A percentile compares a stretch with the other conserved stretches of the same genome.
Conservation (phyloP, 1,284 basidiomycete species). For the Puccinia brachypodii region DNA sequence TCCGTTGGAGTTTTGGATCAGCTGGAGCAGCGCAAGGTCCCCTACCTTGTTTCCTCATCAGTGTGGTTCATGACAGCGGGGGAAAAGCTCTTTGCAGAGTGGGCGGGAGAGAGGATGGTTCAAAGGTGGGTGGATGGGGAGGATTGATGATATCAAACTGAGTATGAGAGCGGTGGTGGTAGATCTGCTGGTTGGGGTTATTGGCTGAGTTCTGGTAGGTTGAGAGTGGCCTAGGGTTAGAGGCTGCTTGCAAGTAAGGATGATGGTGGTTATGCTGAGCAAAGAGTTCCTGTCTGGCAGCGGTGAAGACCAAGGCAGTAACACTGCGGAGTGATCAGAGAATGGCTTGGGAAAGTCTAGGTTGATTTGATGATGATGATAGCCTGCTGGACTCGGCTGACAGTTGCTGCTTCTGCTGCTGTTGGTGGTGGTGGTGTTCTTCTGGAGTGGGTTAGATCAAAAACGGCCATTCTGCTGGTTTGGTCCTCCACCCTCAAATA, state of each 20-base stretch:
- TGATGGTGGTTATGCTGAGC: background rate
- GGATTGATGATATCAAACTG: conserved; percentile 15
- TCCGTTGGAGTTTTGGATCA: background rate
- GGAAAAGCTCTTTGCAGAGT: background rate
- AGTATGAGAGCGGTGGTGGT: conserved; percentile 18
- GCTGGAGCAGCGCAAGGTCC: conserved; percentile 2
- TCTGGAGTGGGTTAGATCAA: background rate
- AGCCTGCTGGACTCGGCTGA: too few relatives aligned
- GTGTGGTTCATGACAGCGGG: background rate
- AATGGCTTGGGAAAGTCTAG: background rate
- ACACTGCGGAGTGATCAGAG: conserved; percentile 1
- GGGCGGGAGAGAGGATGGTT: background rate
- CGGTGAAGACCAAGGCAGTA: conserved; percentile 37
- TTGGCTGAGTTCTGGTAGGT: background rate
- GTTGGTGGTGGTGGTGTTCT: background rate
- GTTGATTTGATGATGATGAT: too few relatives aligned
- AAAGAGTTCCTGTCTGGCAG: conserved; percentile 27
- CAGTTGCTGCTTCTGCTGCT: too few relatives aligned
- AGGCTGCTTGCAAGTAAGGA: background rate
- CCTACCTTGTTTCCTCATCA: conserved; percentile 9
- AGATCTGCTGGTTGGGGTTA: background rate
- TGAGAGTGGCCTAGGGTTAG: conserved; percentile 26
- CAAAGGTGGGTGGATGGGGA: background rate
- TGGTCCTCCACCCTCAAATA: too few relatives aligned
- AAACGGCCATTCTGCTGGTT: too few relatives aligned